Evolutionary conservation across 306 rosid species (phyloP).

Genomic region (Clitoria ternatea): DNA sequence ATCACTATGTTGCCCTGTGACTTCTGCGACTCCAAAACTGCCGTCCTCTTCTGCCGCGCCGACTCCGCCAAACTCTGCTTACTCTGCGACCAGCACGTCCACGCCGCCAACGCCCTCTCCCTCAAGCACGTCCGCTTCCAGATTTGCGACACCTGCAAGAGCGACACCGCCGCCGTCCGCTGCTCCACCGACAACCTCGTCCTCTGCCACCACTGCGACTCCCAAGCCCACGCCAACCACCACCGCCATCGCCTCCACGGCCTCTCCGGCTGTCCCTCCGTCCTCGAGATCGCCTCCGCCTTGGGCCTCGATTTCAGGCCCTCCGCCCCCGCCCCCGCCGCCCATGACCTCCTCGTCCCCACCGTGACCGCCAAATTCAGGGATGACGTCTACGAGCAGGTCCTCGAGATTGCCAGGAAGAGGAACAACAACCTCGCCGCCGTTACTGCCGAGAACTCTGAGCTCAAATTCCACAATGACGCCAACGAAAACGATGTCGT

Average conservation of each 20-base stretch:
- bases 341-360: constrained; percentile 3
- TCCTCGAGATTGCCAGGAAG: constrained; percentile 27
- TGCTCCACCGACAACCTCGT: constrained; percentile 29
- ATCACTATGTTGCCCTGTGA: constrained; percentile 27
- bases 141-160: constrained; percentile 33
- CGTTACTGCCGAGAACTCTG: not conserved
- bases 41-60: constrained; percentile 35
- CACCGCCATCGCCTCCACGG: constrained; percentile 19
- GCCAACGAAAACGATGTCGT: not conserved
- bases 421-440: too few relatives aligned
- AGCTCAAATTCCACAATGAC: not conserved
- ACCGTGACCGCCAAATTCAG: not conserved
- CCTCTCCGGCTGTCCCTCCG: constrained; percentile 41
- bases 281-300: constrained; percentile 21
- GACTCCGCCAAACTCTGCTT: constrained; percentile 47
- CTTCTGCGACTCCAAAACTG: constrained; percentile 36
- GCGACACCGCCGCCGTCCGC: constrained; percentile 24
- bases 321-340: not conserved
- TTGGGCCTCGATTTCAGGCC: constrained; percentile 22
- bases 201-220: constrained; percentile 38
- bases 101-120: constrained; percentile 49
- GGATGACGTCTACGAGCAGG: constrained; percentile 33
- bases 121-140: constrained; percentile 44
- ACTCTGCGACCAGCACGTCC: constrained; percentile 45
- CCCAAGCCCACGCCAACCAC: constrained; percentile 17